Conservation (phyloP, 192 early-diverging fungal species). For the Mortierella alpina region DNA sequence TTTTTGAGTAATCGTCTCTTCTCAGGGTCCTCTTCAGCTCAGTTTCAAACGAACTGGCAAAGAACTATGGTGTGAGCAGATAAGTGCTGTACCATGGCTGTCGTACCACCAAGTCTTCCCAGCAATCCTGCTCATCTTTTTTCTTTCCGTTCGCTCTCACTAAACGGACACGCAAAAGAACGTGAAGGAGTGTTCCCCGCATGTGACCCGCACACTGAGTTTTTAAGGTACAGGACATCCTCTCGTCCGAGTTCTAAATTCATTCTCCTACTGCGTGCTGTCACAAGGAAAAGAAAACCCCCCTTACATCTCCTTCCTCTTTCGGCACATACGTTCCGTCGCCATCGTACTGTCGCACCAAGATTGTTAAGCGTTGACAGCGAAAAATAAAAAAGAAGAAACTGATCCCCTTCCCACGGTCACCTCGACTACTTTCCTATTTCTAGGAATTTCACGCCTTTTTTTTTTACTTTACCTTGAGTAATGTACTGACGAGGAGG, state of each 20-base stretch:
- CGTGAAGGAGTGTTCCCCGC: background rate
- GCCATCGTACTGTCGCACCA: background rate
- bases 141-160: background rate
- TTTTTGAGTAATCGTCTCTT: too few relatives aligned
- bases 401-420: background rate
- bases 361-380: too few relatives aligned
- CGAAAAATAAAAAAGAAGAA: too few relatives aligned
- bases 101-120: too few relatives aligned
- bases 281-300: constrained; percentile 3
- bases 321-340: background rate
- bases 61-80: too few relatives aligned
- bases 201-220: constrained; percentile 14
- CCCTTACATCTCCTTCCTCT: background rate
- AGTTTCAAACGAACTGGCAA: too few relatives aligned
- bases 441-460: background rate
- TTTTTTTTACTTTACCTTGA: constrained; percentile 24
- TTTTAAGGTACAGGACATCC: background rate
- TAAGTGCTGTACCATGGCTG: too few relatives aligned
- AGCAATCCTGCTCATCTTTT: too few relatives aligned
- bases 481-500: constrained; percentile 30
- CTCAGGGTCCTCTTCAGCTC: too few relatives aligned
- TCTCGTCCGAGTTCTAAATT: background rate
- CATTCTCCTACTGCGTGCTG: constrained; percentile 8
- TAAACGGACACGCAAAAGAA: too few relatives aligned
- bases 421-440: background rate